Evolutionary conservation across 2,329 filamentous ascomycete species (phyloP).

Genomic region (Fusarium torreyae): DNA sequence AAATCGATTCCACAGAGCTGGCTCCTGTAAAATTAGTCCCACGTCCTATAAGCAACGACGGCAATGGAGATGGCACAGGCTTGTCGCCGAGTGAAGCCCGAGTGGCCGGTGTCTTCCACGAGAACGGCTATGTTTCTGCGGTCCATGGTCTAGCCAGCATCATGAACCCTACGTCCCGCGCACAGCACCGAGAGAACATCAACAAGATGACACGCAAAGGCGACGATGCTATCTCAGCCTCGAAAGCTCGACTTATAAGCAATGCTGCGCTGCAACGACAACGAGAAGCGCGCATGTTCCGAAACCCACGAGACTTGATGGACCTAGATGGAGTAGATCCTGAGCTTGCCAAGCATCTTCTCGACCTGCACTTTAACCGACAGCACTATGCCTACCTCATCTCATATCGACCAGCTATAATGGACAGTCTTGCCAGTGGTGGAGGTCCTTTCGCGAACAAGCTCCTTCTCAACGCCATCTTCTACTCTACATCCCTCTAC

Average conservation of each 20-base stretch:
- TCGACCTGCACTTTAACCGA: slow-evolving; percentile 58
- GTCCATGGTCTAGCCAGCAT: slow-evolving; percentile 56
- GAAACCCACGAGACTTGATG: slow-evolving; percentile 51
- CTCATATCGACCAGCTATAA: slow-evolving; percentile 58
- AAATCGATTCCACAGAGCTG: slow-evolving; percentile 31
- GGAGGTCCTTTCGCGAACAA: slow-evolving; percentile 57
- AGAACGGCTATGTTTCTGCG: slow-evolving; percentile 54
- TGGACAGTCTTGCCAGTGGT: slow-evolving; percentile 55
- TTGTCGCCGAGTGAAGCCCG: slow-evolving; percentile 55
- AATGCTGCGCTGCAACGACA: slow-evolving; percentile 55
- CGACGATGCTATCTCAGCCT: slow-evolving; percentile 49
- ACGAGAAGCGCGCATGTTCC: slow-evolving; percentile 52
- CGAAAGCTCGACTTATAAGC: slow-evolving; percentile 55
- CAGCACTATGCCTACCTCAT: slow-evolving; percentile 57
- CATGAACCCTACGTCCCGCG: slow-evolving; percentile 52
- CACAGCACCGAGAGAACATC: slow-evolving; percentile 51
- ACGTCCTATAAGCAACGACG: slow-evolving; percentile 50
- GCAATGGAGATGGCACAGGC: slow-evolving; percentile 49
- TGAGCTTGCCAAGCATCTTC: slow-evolving; percentile 56
- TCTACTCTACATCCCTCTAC: slow-evolving; percentile 57
- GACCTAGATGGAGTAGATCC: slow-evolving; percentile 54
- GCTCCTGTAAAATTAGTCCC: slow-evolving; percentile 39
- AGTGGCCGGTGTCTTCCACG: slow-evolving; percentile 55
- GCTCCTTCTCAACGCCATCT: slow-evolving; percentile 59
- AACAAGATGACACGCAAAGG: slow-evolving; percentile 49